These are phyloP conservation scores for Zalaria obscura DNA, from an alignment of 2,329 filamentous ascomycete genomes.

Conservation along the genomic window DNA sequence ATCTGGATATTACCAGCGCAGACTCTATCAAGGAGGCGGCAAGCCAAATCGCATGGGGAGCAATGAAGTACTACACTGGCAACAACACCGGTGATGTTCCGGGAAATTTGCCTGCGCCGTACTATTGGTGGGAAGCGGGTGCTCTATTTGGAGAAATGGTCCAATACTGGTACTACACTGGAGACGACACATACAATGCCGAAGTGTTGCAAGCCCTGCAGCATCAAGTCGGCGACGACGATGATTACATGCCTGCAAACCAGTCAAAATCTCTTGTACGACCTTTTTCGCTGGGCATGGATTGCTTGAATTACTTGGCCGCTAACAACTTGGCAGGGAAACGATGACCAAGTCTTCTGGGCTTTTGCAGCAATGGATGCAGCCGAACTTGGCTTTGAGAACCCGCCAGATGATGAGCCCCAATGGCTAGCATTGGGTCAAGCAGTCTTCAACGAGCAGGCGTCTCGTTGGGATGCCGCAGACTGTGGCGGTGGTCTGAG, in stretches of 20 bases:
- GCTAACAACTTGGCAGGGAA: conserved; percentile 19
- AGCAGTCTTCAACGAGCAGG: conserved; percentile 22
- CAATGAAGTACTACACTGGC: conserved; percentile 34
- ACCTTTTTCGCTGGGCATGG: not conserved
- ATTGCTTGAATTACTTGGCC: not conserved
- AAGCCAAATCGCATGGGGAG: conserved; percentile 22
- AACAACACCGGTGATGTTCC: conserved; percentile 31
- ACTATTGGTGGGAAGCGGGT: conserved; percentile 60
- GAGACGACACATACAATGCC: conserved; percentile 49
- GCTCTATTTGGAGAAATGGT: conserved; percentile 47
- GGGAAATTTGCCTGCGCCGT: conserved; percentile 43
- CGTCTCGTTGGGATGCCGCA: conserved; percentile 16
- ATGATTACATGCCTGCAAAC: conserved; percentile 43
- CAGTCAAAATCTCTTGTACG: conserved; percentile 22
- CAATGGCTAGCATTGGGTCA: conserved; percentile 28
- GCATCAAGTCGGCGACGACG: conserved; percentile 43
- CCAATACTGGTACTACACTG: conserved; percentile 56
- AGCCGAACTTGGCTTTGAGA: conserved; percentile 34
- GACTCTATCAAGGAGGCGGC: conserved; percentile 24
- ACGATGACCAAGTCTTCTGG: conserved; percentile 45
- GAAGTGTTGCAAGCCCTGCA: conserved; percentile 43
- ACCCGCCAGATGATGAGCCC: conserved; percentile 24
- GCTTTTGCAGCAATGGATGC: conserved; percentile 40
- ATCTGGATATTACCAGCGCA: conserved; percentile 1
- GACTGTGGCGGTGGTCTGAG: conserved; percentile 20